Evolutionary conservation across 306 rosid genomes (phyloP), one percentile per base, ranked within the genome.

Genomic region (Biancaea sappan): DNA sequence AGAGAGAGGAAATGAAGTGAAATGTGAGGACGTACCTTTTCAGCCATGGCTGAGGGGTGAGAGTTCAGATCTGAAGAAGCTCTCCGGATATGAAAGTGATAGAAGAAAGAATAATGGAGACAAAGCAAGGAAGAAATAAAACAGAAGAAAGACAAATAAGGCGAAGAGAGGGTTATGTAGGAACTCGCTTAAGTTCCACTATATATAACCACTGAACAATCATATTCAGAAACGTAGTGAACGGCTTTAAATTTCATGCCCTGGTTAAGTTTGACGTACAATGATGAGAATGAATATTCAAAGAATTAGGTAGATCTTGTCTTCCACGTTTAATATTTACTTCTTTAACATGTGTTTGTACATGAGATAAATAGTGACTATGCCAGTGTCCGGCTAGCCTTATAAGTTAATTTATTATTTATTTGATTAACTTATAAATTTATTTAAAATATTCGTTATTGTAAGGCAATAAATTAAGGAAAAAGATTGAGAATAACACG

Each of bases 21-120:
- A n/a, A n/a, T n/a, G n/a, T n/a, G n/a, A n/a, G n/a, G n/a, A n/a
- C 0, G 28, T 58, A 83, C 86, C 81, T 79, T 82, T 59, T 79
- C 74, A 1, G 50, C 83, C 89, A 85, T 85, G 84, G 82, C 7
- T 52, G 66, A 4, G 43, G 41, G 77, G 37, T 34, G 24, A 31
- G 41, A 29, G 22, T 2, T 58, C 41, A n/a, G 69, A 19, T 60
- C 59, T 21, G 65, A 28, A 15, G 21, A 46, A 16, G 21, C 19
- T 46, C 0, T 1, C 0, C 5, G 5, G 21, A 15, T 28, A 56
- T 14, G 62, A 56, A 56, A 56, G 14, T 26, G 62, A 56, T 4
- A 6, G 9, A 28, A 25, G 31, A 26, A 22, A 15, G 0, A 46
- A 32, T n/a, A 18, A 40, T 56, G 56, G 10, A 12, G 70, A 70